Evolutionary conservation across 2,329 filamentous ascomycete species (phyloP).

Genomic region (Cytospora chrysosperma): DNA sequence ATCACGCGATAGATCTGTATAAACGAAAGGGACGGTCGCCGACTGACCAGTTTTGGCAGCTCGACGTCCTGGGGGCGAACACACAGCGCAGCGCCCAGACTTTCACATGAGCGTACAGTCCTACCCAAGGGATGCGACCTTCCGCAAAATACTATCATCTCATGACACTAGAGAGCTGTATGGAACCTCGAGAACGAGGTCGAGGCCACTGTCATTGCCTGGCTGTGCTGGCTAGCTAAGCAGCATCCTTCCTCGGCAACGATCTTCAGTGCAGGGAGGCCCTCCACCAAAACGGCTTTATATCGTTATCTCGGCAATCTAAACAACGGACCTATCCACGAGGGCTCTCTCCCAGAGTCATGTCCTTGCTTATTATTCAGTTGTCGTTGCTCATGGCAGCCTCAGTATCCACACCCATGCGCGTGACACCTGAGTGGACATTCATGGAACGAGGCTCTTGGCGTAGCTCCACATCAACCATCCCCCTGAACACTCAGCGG

Average conservation of each 20-base stretch:
- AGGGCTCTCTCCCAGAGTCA: background rate
- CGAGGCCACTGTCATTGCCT: too few relatives aligned
- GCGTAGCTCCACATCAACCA: background rate
- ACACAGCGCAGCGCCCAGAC: background rate
- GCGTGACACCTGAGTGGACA: background rate
- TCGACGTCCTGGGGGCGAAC: background rate
- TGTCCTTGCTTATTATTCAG: background rate
- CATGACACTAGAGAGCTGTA: background rate
- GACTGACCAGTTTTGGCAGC: background rate
- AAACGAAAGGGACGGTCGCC: background rate
- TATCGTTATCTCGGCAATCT: background rate
- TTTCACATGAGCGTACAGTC: background rate
- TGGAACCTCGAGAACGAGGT: background rate
- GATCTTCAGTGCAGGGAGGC: background rate
- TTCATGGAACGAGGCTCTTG: background rate
- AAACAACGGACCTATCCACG: background rate
- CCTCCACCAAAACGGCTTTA: background rate
- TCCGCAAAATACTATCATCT: background rate
- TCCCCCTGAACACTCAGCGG: background rate
- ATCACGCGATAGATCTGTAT: background rate
- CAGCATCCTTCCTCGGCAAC: background rate
- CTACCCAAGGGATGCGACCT: background rate
- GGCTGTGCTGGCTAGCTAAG: background rate
- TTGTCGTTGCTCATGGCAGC: background rate
- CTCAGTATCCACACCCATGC: background rate